Percentiles rank a stretch among this genome's conserved stretches.
These are phyloP conservation scores for Zymoseptoria brevis DNA, from an alignment of 2,329 filamentous ascomycete species.

Conservation along the genomic window DNA sequence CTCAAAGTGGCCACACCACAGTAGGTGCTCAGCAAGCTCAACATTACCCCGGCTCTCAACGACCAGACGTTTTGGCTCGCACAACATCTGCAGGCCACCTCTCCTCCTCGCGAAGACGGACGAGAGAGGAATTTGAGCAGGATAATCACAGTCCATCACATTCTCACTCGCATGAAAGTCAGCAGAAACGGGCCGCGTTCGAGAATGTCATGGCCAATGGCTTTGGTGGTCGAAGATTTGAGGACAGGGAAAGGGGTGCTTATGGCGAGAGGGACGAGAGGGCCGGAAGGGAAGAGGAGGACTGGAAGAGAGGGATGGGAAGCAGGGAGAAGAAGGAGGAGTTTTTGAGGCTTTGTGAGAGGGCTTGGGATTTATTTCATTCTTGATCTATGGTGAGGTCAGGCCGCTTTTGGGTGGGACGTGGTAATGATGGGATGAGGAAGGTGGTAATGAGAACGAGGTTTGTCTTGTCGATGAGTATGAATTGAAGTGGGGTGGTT, in stretches of 20 bases:
- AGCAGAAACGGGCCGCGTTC: slow-evolving; percentile 45
- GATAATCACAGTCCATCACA: slow-evolving; percentile 75
- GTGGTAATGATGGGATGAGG: not conserved
- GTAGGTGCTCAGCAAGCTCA: slow-evolving; percentile 12
- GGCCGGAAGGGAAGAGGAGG: slow-evolving; percentile 13
- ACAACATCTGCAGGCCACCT: slow-evolving; percentile 36
- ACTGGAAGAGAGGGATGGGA: slow-evolving; percentile 70
- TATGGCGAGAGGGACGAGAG: slow-evolving; percentile 47
- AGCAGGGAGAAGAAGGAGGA: slow-evolving; percentile 84
- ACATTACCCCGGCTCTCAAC: slow-evolving; percentile 5
- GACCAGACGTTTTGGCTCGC: slow-evolving; percentile 24
- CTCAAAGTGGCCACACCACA: slow-evolving; percentile 11
- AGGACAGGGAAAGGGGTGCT: slow-evolving; percentile 83
- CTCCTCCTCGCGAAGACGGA: slow-evolving; percentile 60
- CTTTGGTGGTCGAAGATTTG: slow-evolving; percentile 62
- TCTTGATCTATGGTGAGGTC: slow-evolving; percentile 37
- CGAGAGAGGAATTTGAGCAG: slow-evolving; percentile 79
- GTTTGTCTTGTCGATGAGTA: not conserved
- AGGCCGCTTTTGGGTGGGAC: not conserved
- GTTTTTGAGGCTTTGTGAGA: slow-evolving; percentile 75
- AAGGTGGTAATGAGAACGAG: not conserved
- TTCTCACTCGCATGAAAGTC: slow-evolving; percentile 50
- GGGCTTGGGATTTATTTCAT: slow-evolving; percentile 96
- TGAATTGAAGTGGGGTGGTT: too few relatives aligned
- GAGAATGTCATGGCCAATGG: slow-evolving; percentile 1